Percentiles rank a stretch among this genome's conserved stretches.
Conservation (phyloP, 257 asterid species). For the Nicotiana benthamiana region DNA sequence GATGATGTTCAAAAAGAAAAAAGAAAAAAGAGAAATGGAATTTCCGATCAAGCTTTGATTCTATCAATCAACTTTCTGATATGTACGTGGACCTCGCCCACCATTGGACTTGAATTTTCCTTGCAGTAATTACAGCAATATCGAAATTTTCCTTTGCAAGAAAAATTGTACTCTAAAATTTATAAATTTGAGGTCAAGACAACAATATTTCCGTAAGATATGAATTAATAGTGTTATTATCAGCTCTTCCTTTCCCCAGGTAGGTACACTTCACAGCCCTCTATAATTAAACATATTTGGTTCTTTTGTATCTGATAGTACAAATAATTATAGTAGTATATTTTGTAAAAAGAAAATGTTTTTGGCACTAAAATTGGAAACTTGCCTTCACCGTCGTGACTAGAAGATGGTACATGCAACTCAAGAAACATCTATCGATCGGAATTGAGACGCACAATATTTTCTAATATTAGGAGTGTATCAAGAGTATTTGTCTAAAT, state of each 20-base stretch:
- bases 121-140: not conserved
- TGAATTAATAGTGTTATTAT: not conserved
- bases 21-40: conserved; percentile 2
- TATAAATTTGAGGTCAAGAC: conserved; percentile 23
- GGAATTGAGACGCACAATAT: too few species aligned
- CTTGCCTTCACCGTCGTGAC: too few species aligned
- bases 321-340: too few species aligned
- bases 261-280: too few species aligned
- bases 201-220: not conserved
- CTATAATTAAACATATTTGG: too few species aligned
- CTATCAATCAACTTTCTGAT: conserved; percentile 36
- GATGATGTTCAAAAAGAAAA: not conserved
- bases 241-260: conserved; percentile 13
- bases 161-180: not conserved
- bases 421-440: too few species aligned
- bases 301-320: too few species aligned
- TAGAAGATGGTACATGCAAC: too few species aligned
- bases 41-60: conserved; percentile 27
- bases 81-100: not conserved
- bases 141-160: conserved; percentile 18
- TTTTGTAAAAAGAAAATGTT: too few species aligned
- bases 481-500: too few species aligned
- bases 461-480: too few species aligned
- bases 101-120: not conserved
- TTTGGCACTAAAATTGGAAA: too few species aligned